Base-by-base conservation (phyloP, 257 asterid species). In the Capsicum baccatum region DNA sequence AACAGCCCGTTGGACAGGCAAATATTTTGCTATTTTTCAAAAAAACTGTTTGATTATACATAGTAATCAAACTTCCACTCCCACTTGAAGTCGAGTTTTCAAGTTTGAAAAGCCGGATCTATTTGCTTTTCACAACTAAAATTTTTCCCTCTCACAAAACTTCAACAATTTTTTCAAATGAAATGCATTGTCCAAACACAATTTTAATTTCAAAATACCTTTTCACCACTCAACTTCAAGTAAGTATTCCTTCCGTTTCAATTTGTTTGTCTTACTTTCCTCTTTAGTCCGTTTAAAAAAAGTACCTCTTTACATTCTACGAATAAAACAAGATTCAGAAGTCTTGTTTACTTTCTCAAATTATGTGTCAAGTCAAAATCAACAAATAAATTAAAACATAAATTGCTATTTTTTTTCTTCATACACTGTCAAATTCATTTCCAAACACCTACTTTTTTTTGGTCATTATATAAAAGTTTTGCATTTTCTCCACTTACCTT, bases 401-500 rank as follows among this genome's bases (percentile, higher is more conserved):
- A 39, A 39, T 2, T 39, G 3, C 42, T 39, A 39, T 39, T 39
- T 39, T 39, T 39, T 26, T 0, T 11, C 5, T 5, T 11, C 17
- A 64, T 21, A 26, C 5, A 64, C 33, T 26, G 0, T 26, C 33
- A 26, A 26, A 26, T 26, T 26, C 33, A 26, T 26, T 26, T 26
- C 71, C 14, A 4, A 33, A 26, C n/a, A 63, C 39, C 69, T 63
- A 10, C 6, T 12, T 62, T 62, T n/a, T 62, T 62, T 59, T 3
- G n/a, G 21, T n/a, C 21, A 59, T 10, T 63, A 64, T 64, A 64
- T 13, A 64, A 26, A 33, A 12, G 3, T 71, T 9, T 56, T 47
- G 39, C 58, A 60, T 78, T 74, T 59, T 59, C 79, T 80, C n/a
- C 9, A 52, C 87, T 88, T 50, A 89, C 90, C 86, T 8, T 56